A percentile compares a stretch with the other conserved stretches of the same genome.
phyloP scores from a whole-genome alignment of 2,329 filamentous ascomycete genomes.

The Pseudogymnoascus verrucosus region DNA sequence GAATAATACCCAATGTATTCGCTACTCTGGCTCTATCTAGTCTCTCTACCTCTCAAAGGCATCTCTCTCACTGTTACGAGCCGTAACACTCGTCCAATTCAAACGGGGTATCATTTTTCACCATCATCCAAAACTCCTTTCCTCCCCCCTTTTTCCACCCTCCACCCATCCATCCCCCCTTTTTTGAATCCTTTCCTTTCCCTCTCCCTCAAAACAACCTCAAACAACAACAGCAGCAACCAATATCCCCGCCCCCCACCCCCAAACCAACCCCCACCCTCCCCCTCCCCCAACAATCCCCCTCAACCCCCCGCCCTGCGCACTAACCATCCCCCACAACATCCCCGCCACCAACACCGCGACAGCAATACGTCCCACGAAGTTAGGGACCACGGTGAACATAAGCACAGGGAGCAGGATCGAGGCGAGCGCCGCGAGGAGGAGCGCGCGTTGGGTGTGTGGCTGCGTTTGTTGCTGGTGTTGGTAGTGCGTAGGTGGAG shows the following conservation, averaged over 20 bases:
- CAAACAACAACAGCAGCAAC: conserved; percentile 22
- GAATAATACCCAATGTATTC: not conserved
- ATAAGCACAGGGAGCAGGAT: conserved; percentile 50
- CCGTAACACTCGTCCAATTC: not conserved
- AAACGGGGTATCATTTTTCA: not conserved
- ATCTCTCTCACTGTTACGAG: not conserved
- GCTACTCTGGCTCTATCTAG: not conserved
- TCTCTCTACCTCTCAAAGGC: not conserved
- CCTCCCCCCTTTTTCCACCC: not conserved
- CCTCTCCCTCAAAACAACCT: too few species aligned
- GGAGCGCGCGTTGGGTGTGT: conserved; percentile 11
- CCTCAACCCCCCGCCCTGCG: conserved; percentile 14
- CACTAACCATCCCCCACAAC: conserved; percentile 29
- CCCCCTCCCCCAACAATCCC: conserved; percentile 15
- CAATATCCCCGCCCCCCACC: conserved; percentile 21
- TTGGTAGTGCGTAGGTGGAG: conserved; percentile 11
- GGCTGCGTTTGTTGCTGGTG: conserved; percentile 27
- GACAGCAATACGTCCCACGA: conserved; percentile 49
- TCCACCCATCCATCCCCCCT: not conserved
- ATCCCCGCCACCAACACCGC: conserved; percentile 43
- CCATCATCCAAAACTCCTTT: not conserved
- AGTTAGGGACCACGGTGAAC: conserved; percentile 49
- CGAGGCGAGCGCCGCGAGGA: conserved; percentile 30
- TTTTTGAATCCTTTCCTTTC: not conserved
- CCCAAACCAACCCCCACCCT: conserved; percentile 22